Percentiles rank a stretch among this genome's conserved stretches.
Evolutionary conservation across 345 rosid species (phyloP).

Genomic region (Brassica napus): DNA sequence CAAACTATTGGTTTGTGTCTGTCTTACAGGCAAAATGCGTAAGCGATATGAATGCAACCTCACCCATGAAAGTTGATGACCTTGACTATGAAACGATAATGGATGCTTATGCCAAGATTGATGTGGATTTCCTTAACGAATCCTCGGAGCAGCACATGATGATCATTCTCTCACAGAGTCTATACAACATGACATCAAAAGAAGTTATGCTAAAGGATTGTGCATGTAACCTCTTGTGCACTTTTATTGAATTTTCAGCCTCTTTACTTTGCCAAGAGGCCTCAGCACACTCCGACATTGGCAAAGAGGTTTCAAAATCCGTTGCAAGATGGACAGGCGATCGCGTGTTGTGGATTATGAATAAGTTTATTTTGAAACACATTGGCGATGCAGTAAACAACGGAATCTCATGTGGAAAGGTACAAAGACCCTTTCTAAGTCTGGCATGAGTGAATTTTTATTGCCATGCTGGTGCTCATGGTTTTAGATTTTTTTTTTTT

Average conservation of each 20-base stretch:
- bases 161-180: constrained; percentile 70
- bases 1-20: constrained; percentile 9
- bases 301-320: constrained; percentile 36
- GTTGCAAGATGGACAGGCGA: constrained; percentile 54
- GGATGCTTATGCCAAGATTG: constrained; percentile 62
- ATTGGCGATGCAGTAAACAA: constrained; percentile 58
- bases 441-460: neutral
- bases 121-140: constrained; percentile 46
- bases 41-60: constrained; percentile 60
- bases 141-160: constrained; percentile 53
- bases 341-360: constrained; percentile 48
- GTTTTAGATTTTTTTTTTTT: constrained; percentile 3
- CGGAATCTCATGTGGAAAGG: constrained; percentile 57
- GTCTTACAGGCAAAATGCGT: constrained; percentile 62
- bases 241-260: constrained; percentile 66
- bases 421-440: constrained; percentile 33
- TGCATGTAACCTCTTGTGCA: constrained; percentile 58
- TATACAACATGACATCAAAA: constrained; percentile 65
- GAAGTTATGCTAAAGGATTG: constrained; percentile 62
- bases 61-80: constrained; percentile 62
- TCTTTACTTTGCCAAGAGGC: constrained; percentile 44
- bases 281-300: constrained; percentile 22
- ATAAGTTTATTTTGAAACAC: constrained; percentile 66
- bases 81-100: constrained; percentile 73
- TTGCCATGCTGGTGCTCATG: neutral